Evolutionary conservation across 2,329 filamentous ascomycete species (phyloP), one percentile per base, ranked within the genome.

Genomic region (Raffaelea deltoideospora): DNA sequence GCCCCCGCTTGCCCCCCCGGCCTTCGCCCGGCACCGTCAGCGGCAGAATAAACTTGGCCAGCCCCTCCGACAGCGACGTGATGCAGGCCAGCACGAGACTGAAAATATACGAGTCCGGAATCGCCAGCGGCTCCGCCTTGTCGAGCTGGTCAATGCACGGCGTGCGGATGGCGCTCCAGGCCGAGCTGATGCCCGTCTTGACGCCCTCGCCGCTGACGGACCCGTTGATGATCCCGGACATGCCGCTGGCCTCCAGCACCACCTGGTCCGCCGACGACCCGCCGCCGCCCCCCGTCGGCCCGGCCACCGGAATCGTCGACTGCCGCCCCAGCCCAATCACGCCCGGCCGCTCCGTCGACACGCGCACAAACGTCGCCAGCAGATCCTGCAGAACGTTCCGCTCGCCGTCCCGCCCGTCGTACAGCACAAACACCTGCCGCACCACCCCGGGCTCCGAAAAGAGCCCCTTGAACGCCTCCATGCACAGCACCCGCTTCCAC

Each of bases 31-130:
- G 79, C 1, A 94, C 83, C 0, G 90, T 94, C 27, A 98, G 61
- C 1, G 90, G 90, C 13, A 98, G 67, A 33, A 96, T 80, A 46
- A 94, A 93, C 53, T 88, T 94, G 22, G 88, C 90, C 15, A 98
- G 64, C 3, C 84, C 86, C 50, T 98, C 90, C 0, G 88, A 93
- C 34, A 98, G 71, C 2, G 78, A 85, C 31, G 82, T 88, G 41
- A 98, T 79, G 50, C 88, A 96, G 3, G 83, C 80, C 30, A 98
- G 60, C 1, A 88, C 82, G 33, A 98, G 64, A 43, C 81, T 85
- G 57, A 95, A 96, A 8, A 94, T 70, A 50, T 98, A 98, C 0
- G 90, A 94, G 42, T 95, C 88, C 0, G 90, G 90, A 18, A 93
- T 72, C 1, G 64, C 48, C 4, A 88, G 86, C 1, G 88, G 71